Evolutionary conservation across 352 stramenopile species (phyloP), one percentile per base, ranked within the genome.

Genomic region (Pythium scleroteichum): DNA sequence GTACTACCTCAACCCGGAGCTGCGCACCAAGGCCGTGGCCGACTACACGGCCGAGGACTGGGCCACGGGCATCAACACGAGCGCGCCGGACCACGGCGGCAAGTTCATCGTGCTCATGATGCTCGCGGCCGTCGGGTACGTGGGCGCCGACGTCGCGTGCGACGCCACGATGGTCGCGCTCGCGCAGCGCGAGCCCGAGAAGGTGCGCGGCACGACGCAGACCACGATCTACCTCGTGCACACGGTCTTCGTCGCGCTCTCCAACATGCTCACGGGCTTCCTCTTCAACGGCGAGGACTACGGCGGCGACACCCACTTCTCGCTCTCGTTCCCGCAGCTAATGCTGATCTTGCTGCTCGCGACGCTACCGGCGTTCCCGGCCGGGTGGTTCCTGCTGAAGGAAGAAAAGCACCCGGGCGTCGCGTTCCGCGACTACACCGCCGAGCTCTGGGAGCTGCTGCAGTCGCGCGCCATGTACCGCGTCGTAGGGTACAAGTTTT

Each of bases 101-200:
- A 62, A 63, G 45, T 35, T 35, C 29, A 35, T 35, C 29, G 29
- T 35, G 29, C 29, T 35, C 29, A 35, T 35, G 29, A 35, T 35
- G 59, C 58, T 86, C 39, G 73, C 75, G 14, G 66, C 72, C 3
- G 67, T 80, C 53, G 78, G 75, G 1, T 87, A 85, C 62, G 39
- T 85, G 33, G 72, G 76, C 12, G 65, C 76, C 0, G 78, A 82
- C 33, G 75, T 82, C 38, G 78, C 69, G 17, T 69, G 76, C 6
- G 78, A 85, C 53, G 78, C 60, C 62, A 64, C 82, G 14, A 73
- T 88, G 12, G 76, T 85, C 16, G 75, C 85, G 29, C 63, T 83
- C 4, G 78, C 78, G 8, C 78, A 88, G 44, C 73, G 78, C 6
- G 78, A 87, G 46, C 75, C 75, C 7, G 13, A 71, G 23, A 64